phyloP scores from a whole-genome alignment of 768 basidiomycete genomes.

The Boletus sp. region DNA sequence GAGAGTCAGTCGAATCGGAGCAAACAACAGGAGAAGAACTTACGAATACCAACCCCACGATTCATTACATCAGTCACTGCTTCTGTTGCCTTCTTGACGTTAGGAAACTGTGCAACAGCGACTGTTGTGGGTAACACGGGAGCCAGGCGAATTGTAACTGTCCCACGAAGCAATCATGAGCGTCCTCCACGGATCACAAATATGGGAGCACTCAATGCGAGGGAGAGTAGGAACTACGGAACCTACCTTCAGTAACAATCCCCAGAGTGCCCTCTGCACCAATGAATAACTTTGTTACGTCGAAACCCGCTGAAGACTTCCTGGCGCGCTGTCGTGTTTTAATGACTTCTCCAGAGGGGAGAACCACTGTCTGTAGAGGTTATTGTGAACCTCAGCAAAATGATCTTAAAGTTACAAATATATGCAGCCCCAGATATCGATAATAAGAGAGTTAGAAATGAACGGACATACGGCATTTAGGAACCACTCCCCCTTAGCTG shows the following conservation, averaged over 20 bases:
- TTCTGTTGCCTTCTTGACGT: constrained; percentile 68
- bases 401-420: background rate
- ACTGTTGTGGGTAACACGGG: constrained; percentile 81
- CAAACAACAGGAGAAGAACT: constrained; percentile 24
- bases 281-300: constrained; percentile 81
- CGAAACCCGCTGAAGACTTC: constrained; percentile 87
- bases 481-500: constrained; percentile 89
- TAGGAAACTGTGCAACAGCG: constrained; percentile 77
- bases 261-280: constrained; percentile 83
- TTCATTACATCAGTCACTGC: constrained; percentile 73
- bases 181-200: background rate
- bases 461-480: constrained; percentile 61
- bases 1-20: background rate
- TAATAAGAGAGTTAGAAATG: background rate
- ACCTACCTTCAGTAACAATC: constrained; percentile 78
- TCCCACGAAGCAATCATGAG: background rate
- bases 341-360: constrained; percentile 86
- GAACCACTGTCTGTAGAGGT: constrained; percentile 68
- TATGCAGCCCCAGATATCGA: background rate
- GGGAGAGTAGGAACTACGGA: background rate
- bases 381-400: background rate
- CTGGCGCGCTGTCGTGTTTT: constrained; percentile 77
- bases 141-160: constrained; percentile 77
- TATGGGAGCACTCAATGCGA: background rate
- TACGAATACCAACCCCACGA: constrained; percentile 73